phyloP scores from a whole-genome alignment of 2,329 filamentous ascomycete species.

The Aspergillus neotritici region DNA sequence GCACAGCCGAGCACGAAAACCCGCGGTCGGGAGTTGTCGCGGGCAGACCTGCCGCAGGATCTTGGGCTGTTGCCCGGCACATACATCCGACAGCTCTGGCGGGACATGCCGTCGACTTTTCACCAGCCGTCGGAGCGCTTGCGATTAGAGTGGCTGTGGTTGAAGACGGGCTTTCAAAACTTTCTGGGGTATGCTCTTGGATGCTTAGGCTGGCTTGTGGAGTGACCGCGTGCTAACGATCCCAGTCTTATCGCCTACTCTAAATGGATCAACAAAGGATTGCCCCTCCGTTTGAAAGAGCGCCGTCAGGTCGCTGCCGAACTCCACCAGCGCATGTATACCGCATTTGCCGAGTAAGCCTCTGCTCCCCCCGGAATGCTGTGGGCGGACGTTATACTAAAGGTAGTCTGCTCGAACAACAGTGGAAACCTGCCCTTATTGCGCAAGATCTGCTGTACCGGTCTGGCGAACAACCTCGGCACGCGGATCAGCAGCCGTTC shows the following conservation, averaged over 20 bases:
- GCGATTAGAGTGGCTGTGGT: slow-evolving; percentile 37
- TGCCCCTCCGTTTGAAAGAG: slow-evolving; percentile 31
- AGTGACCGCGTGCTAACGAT: slow-evolving; percentile 11
- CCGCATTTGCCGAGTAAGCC: slow-evolving; percentile 42
- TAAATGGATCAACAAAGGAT: slow-evolving; percentile 27
- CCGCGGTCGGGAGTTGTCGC: slow-evolving; percentile 26
- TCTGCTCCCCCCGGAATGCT: slow-evolving; percentile 11
- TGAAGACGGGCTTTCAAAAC: slow-evolving; percentile 32
- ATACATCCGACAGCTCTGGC: slow-evolving; percentile 35
- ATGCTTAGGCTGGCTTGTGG: not conserved
- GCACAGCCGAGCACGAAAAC: slow-evolving; percentile 38
- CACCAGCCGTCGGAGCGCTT: slow-evolving; percentile 30
- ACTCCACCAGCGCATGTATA: slow-evolving; percentile 46
- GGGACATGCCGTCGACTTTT: slow-evolving; percentile 39
- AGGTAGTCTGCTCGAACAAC: slow-evolving; percentile 4
- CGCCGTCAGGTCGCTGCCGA: slow-evolving; percentile 34
- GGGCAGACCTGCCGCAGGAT: slow-evolving; percentile 37
- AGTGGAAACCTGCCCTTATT: slow-evolving; percentile 34
- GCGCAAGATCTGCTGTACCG: slow-evolving; percentile 34
- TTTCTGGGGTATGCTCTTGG: slow-evolving; percentile 28
- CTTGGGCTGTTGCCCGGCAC: slow-evolving; percentile 43
- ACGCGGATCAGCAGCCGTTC: slow-evolving; percentile 32
- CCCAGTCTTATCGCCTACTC: slow-evolving; percentile 27
- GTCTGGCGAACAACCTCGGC: slow-evolving; percentile 31
- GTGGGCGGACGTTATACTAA: no score